A percentile compares a stretch with the other conserved stretches of the same genome.
Evolutionary conservation across 306 rosid genomes (phyloP).

Genomic region (Lotus japonicus): DNA sequence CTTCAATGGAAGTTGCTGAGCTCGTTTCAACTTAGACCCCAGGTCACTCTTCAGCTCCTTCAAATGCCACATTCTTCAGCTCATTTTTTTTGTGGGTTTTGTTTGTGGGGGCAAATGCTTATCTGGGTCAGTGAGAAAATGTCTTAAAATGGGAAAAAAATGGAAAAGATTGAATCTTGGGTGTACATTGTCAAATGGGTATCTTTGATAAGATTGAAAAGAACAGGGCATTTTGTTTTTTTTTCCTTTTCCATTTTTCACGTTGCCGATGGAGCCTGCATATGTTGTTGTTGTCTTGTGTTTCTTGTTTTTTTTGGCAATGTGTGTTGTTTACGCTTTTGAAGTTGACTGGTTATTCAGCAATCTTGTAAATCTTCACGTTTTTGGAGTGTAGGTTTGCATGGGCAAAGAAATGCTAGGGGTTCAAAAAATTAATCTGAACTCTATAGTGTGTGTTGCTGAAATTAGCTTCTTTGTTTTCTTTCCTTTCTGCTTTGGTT

Average conservation of each 20-base stretch:
- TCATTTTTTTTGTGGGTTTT: neutral
- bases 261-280: neutral
- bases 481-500: neutral
- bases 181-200: neutral
- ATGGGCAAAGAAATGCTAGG: neutral
- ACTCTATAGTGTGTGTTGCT: neutral
- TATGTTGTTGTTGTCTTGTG: neutral
- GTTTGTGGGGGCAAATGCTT: neutral
- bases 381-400: constrained; percentile 16
- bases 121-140: neutral
- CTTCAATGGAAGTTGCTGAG: constrained; percentile 31
- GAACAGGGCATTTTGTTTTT: neutral
- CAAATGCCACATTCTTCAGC: neutral
- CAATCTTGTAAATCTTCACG: neutral
- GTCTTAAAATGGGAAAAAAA: neutral
- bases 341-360: neutral
- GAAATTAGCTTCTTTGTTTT: neutral
- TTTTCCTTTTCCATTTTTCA: neutral
- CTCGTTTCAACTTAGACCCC: constrained; percentile 38
- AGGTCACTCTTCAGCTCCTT: constrained; percentile 43
- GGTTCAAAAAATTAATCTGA: neutral
- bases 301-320: neutral
- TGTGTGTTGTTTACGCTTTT: neutral
- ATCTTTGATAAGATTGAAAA: neutral
- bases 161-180: constrained; percentile 21